phyloP scores from a whole-genome alignment of 1,284 basidiomycete genomes.

The Rhodotorula sp. region DNA sequence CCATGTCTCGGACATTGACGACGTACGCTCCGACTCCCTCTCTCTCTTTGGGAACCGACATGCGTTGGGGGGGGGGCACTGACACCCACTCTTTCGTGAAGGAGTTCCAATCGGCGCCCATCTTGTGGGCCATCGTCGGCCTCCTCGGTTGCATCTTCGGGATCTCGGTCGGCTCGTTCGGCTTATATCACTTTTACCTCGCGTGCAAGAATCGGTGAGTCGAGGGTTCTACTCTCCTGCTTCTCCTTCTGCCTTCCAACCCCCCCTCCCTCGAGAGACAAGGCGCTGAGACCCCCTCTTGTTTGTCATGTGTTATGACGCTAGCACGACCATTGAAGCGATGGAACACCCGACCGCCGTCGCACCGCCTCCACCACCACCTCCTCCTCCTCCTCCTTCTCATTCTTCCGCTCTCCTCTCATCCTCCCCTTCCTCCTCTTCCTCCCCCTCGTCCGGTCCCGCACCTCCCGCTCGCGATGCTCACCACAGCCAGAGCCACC shows the following conservation, averaged over 20 bases:
- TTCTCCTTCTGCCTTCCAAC: neutral
- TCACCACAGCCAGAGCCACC: too few relatives aligned
- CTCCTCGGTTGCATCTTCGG: constrained; percentile 47
- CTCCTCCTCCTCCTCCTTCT: neutral
- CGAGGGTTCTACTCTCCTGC: neutral
- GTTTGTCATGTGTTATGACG: too few relatives aligned
- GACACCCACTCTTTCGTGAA: constrained; percentile 2
- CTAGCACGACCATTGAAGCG: constrained; percentile 49
- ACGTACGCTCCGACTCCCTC: constrained; percentile 9
- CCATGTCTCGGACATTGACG: constrained; percentile 20
- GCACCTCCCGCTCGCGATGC: neutral
- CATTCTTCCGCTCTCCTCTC: neutral
- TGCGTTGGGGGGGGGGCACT: too few relatives aligned
- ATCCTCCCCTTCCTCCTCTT: neutral
- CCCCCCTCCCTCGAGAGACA: neutral
- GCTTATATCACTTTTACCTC: constrained; percentile 44
- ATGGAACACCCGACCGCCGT: constrained; percentile 45
- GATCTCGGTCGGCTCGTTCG: constrained; percentile 24
- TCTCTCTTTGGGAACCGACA: constrained; percentile 3
- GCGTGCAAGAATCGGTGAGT: constrained; percentile 46
- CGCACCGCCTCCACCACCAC: neutral
- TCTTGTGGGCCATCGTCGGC: constrained; percentile 48
- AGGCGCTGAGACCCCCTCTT: neutral
- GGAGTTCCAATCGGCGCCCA: constrained; percentile 46
- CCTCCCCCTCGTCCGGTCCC: neutral